Evolutionary conservation across 495 filamentous ascomycete species (phyloP).

Genomic region (Schizothecium vesticola): DNA sequence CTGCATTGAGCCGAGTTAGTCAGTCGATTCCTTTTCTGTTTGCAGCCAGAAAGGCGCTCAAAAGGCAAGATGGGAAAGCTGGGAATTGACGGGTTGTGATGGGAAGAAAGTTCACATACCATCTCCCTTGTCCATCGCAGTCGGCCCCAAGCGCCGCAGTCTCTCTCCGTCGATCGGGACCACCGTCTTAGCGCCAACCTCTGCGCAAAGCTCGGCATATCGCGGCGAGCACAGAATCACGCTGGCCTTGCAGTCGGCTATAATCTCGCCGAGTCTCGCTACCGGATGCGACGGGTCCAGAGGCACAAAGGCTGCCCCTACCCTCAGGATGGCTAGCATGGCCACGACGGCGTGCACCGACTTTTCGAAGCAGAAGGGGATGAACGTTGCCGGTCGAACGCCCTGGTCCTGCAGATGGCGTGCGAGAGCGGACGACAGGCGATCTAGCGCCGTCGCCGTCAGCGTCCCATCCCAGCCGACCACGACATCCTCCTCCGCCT

Average conservation of each 20-base stretch:
- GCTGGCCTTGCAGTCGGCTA: conserved; percentile 25
- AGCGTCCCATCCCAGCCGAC: conserved; percentile 21
- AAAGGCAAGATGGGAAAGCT: too few species aligned
- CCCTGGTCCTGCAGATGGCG: conserved; percentile 13
- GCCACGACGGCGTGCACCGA: conserved; percentile 41
- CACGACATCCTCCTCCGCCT: conserved; percentile 2
- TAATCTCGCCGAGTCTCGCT: conserved; percentile 37
- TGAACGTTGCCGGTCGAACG: conserved; percentile 11
- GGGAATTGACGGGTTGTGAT: too few species aligned
- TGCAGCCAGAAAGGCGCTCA: too few species aligned
- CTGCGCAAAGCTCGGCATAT: conserved; percentile 5
- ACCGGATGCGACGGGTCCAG: conserved; percentile 54
- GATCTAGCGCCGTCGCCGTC: conserved; percentile 16
- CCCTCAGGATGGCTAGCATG: conserved; percentile 42
- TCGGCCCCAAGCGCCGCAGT: conserved; percentile 4
- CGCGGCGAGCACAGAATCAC: conserved; percentile 14
- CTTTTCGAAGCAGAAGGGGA: conserved; percentile 48
- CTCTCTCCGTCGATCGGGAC: conserved; percentile 10
- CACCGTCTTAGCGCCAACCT: conserved; percentile 4
- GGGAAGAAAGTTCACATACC: too few species aligned
- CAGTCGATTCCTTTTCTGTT: too few species aligned
- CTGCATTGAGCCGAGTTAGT: neutral
- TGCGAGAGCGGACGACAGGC: conserved; percentile 12
- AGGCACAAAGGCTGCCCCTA: conserved; percentile 46
- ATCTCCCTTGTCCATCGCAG: neutral